phyloP scores from a whole-genome alignment of 2,329 filamentous ascomycete species.

The Exophiala xenobiotica region DNA sequence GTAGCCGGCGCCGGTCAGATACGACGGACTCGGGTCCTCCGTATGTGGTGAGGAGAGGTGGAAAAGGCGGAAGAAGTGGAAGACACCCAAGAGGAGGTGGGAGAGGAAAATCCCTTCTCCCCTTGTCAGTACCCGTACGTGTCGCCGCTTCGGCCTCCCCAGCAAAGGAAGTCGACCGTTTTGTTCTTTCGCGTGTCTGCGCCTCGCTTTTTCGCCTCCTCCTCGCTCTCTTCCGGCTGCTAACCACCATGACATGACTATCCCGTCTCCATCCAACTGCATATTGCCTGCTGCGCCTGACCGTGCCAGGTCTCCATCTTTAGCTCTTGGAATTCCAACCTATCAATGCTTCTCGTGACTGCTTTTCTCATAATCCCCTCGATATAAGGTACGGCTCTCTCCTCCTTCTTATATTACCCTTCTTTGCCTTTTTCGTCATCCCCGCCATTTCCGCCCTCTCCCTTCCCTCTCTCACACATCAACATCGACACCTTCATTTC shows the following conservation, averaged over 20 bases:
- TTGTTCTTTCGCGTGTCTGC: neutral
- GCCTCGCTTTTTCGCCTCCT: conserved; percentile 5
- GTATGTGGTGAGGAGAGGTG: too few species aligned
- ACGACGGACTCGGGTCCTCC: neutral
- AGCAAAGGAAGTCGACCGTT: conserved; percentile 1
- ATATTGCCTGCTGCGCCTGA: conserved; percentile 25
- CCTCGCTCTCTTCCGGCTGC: conserved; percentile 3
- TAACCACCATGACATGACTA: neutral
- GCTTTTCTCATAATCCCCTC: conserved; percentile 18
- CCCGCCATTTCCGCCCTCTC: conserved; percentile 25
- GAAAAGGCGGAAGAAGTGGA: too few species aligned
- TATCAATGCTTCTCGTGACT: conserved; percentile 25
- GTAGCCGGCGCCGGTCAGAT: neutral
- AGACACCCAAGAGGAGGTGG: too few species aligned
- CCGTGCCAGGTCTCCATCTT: conserved; percentile 24
- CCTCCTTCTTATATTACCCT: conserved; percentile 53
- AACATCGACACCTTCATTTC: conserved; percentile 11
- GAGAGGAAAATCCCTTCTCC: too few species aligned
- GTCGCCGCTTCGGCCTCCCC: neutral
- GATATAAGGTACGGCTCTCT: conserved; percentile 36
- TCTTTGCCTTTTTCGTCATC: conserved; percentile 36
- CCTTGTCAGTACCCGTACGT: too few species aligned
- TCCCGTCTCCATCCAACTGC: conserved; percentile 21
- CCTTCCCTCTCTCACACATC: conserved; percentile 14
- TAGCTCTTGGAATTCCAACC: conserved; percentile 26